Conservation (phyloP, 2,329 filamentous ascomycete species). For the Fusarium falciforme region DNA sequence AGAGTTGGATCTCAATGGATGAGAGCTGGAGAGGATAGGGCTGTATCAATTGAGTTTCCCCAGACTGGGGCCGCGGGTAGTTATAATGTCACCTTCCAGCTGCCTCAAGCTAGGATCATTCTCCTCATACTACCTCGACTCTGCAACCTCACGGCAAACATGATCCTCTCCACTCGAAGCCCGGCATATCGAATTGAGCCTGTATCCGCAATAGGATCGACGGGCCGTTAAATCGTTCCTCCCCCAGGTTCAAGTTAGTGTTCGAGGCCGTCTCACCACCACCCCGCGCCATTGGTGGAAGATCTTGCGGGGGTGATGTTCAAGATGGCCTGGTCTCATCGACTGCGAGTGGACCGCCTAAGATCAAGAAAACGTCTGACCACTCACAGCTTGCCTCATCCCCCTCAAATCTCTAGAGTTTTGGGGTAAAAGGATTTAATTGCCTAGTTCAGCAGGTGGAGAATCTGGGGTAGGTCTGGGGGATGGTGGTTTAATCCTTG, state of each 20-base stretch:
- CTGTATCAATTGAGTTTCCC: background rate
- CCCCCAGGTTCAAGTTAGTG: background rate
- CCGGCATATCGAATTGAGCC: background rate
- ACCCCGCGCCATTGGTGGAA: conserved; percentile 40
- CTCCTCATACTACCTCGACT: conserved; percentile 16
- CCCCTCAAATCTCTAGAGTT: conserved; percentile 19
- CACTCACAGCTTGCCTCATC: conserved; percentile 20
- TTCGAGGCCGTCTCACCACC: conserved; percentile 1
- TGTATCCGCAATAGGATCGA: conserved; percentile 34
- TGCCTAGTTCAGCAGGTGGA: conserved; percentile 17
- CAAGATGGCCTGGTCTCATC: conserved; percentile 5
- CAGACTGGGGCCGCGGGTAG: background rate
- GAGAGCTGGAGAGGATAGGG: background rate
- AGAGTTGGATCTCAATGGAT: conserved; percentile 4
- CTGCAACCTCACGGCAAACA: background rate
- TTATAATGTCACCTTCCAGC: conserved; percentile 18
- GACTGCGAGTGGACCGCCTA: conserved; percentile 40
- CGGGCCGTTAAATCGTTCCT: conserved; percentile 30
- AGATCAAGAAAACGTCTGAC: conserved; percentile 11
- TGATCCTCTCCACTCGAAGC: background rate
- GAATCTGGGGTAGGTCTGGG: conserved; percentile 40
- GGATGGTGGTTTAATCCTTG: conserved; percentile 16
- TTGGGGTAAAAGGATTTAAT: conserved; percentile 15
- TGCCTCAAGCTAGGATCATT: background rate
- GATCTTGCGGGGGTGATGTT: conserved; percentile 26